These are phyloP conservation scores for Cubamyces sp. DNA, from an alignment of 768 basidiomycete species.

Conservation along the genomic window DNA sequence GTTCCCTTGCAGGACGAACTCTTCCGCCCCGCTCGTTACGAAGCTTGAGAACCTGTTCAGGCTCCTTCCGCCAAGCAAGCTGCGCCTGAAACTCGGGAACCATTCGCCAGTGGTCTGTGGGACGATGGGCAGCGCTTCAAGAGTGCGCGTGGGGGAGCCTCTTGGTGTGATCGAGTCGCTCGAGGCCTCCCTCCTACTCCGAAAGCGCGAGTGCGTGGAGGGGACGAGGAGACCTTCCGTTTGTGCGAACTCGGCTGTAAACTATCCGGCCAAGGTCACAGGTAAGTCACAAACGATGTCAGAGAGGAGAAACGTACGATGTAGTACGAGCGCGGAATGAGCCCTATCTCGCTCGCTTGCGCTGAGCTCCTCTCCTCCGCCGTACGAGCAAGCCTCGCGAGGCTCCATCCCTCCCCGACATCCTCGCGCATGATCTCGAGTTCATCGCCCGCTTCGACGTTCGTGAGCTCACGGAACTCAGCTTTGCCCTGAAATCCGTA, in stretches of 20 bases:
- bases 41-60: slow-evolving; percentile 87
- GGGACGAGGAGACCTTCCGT: slow-evolving; percentile 49
- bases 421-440: slow-evolving; percentile 74
- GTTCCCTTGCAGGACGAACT: slow-evolving; percentile 75
- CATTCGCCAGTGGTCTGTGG: slow-evolving; percentile 78
- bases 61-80: slow-evolving; percentile 75
- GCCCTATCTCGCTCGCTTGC: slow-evolving; percentile 60
- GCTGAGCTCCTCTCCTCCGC: slow-evolving; percentile 20
- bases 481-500: slow-evolving; percentile 77
- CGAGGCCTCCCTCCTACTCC: slow-evolving; percentile 43
- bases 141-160: slow-evolving; percentile 36
- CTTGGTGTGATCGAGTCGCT: slow-evolving; percentile 55
- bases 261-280: slow-evolving; percentile 43
- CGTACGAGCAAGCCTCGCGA: slow-evolving; percentile 50
- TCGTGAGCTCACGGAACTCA: slow-evolving; percentile 69
- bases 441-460: slow-evolving; percentile 68
- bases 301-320: slow-evolving; percentile 50
- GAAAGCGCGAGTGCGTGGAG: slow-evolving; percentile 29
- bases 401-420: slow-evolving; percentile 80
- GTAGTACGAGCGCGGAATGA: slow-evolving; percentile 74
- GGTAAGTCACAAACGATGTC: background rate
- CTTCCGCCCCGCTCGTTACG: slow-evolving; percentile 85
- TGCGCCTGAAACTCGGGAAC: slow-evolving; percentile 73
- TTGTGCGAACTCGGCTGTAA: slow-evolving; percentile 64
- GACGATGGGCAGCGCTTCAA: slow-evolving; percentile 46